Conservation (phyloP, 176 grass and related monocot species). For the Lolium multiflorum region DNA sequence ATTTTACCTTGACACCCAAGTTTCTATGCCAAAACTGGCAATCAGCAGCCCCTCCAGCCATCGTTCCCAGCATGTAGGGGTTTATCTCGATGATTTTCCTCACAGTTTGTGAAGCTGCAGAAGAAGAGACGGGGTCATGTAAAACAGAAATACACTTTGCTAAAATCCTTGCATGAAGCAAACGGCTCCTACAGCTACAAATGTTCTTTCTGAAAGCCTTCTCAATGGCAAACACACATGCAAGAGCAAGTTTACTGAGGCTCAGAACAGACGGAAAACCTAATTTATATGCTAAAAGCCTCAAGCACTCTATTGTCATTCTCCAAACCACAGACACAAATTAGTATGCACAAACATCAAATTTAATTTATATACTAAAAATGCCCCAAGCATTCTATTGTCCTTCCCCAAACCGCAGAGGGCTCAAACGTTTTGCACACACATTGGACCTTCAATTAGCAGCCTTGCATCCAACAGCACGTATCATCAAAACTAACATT, state of each 20-base stretch:
- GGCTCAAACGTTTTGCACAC: background rate
- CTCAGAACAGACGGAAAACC: background rate
- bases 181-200: background rate
- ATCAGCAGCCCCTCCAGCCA: slow-evolving; percentile 95
- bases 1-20: slow-evolving; percentile 84
- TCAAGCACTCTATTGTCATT: background rate
- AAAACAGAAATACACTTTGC: background rate
- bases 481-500: background rate
- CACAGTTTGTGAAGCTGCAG: slow-evolving; percentile 87
- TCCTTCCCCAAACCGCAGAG: background rate
- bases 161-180: background rate
- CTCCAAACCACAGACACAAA: background rate
- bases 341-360: background rate
- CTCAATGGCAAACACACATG: background rate
- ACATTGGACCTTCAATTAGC: background rate
- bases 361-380: background rate
- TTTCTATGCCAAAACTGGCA: slow-evolving; percentile 99
- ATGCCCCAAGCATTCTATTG: background rate
- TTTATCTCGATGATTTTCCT: slow-evolving; percentile 99
- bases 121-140: background rate
- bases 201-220: background rate
- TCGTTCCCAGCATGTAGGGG: slow-evolving; percentile 96
- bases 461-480: background rate
- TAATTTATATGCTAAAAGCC: background rate
- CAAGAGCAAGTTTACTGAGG: slow-evolving; percentile 5